Percentiles rank a stretch among this genome's conserved stretches.
phyloP scores from a whole-genome alignment of 1,284 basidiomycete species.

The Pisolithus thermaeus region DNA sequence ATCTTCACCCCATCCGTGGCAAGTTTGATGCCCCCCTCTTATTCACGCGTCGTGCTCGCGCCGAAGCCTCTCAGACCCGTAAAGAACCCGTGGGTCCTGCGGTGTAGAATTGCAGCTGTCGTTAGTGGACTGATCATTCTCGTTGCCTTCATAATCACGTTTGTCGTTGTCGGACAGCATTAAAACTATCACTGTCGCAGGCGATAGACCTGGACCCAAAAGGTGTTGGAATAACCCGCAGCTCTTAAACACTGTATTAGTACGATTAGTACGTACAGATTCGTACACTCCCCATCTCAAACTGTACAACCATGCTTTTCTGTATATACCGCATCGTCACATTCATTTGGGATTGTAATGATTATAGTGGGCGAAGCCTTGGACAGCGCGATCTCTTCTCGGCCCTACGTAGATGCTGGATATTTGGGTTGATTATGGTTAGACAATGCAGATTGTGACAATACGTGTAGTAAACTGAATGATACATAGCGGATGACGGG shows the following conservation, averaged over 20 bases:
- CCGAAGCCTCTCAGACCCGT: slow-evolving; percentile 13
- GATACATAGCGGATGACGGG: slow-evolving; percentile 3
- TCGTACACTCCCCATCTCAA: too few species aligned
- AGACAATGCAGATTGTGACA: slow-evolving; percentile 1
- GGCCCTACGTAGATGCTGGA: not conserved
- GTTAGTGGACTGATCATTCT: slow-evolving; percentile 35
- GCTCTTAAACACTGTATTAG: too few species aligned
- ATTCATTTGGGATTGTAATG: too few species aligned
- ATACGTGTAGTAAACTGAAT: slow-evolving; percentile 2
- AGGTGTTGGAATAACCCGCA: not conserved
- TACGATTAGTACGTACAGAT: too few species aligned
- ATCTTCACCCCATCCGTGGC: slow-evolving; percentile 28
- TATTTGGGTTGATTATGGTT: not conserved
- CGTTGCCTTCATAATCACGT: slow-evolving; percentile 31
- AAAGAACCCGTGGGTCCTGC: slow-evolving; percentile 37
- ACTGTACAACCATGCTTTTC: too few species aligned
- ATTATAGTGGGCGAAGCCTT: too few species aligned
- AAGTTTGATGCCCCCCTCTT: slow-evolving; percentile 22
- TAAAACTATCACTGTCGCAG: not conserved
- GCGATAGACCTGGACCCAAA: not conserved
- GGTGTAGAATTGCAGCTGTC: slow-evolving; percentile 43
- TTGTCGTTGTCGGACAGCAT: slow-evolving; percentile 27
- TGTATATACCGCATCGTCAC: too few species aligned
- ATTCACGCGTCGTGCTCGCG: slow-evolving; percentile 14
- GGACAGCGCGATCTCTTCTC: too few species aligned